Percentiles rank a stretch among this genome's conserved stretches.
phyloP scores from a whole-genome alignment of 306 rosid species.

The Malus sylvestris region DNA sequence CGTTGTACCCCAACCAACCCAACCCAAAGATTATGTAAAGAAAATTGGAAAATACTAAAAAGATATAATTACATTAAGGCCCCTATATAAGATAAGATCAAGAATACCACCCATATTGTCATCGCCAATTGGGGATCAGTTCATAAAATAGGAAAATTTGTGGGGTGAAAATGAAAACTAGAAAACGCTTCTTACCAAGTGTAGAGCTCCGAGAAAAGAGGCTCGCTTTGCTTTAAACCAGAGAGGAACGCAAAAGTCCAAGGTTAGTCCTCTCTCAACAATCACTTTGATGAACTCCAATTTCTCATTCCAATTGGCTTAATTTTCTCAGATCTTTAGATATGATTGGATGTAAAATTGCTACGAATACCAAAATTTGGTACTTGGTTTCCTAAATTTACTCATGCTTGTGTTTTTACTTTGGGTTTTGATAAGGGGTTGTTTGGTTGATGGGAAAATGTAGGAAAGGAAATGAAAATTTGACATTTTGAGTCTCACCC shows the following conservation, averaged over 20 bases:
- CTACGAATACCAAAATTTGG: not conserved
- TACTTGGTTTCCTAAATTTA: not conserved
- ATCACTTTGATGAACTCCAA: constrained; percentile 7
- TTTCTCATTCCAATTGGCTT: constrained; percentile 1
- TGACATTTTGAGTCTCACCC: not conserved
- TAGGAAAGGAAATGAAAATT: not conserved
- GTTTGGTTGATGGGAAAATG: not conserved
- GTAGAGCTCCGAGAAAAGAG: constrained; percentile 4
- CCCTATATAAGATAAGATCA: not conserved
- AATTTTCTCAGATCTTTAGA: constrained; percentile 23
- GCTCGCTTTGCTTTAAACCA: constrained; percentile 2
- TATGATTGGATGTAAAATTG: not conserved
- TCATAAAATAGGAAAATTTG: not conserved
- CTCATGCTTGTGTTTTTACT: not conserved
- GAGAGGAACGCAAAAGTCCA: constrained; percentile 38
- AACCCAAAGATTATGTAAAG: not conserved
- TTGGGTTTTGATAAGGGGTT: not conserved
- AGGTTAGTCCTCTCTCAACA: constrained; percentile 47
- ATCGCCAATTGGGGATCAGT: too few species aligned
- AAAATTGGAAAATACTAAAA: not conserved
- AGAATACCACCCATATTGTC: not conserved
- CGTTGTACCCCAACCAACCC: not conserved
- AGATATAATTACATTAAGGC: not conserved
- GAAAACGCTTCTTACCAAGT: not conserved
- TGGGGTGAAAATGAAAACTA: not conserved